Base-by-base conservation (phyloP, 2,329 filamentous ascomycete species). In the Chrysosporium keratinophilum region DNA sequence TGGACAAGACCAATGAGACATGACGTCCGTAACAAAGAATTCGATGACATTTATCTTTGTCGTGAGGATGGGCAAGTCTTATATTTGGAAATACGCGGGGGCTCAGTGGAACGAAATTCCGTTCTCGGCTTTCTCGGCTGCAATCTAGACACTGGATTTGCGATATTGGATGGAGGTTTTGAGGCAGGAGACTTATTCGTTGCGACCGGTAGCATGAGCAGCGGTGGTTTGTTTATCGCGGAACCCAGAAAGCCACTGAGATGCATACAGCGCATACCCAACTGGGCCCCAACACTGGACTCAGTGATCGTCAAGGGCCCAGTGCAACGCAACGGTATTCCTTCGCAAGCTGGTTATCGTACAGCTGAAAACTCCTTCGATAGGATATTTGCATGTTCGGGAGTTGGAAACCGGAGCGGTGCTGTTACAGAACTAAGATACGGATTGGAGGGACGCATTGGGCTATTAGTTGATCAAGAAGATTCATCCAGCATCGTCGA, bases 51-150 rank as follows among this genome's bases (percentile, higher is more conserved):
- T 47, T 95, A 93, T 64, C 73, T 98, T 14, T 87, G 85, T 10
- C 82, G 90, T 52, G 91, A 97, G 69, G 91, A 97, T 64, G 93
- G 93, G 2, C 74, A 83, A 47, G 77, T 96, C 9, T 79, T 83
- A 52, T 87, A 85, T 59, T 69, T 91, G 3, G 83, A 88, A 59
- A 81, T 88, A 55, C 76, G 76, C 33, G 67, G 73, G 47, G 68
- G 69, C 5, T 74, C 78, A 76, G 44, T 73, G 79, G 59, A 66
- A 83, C 51, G 74, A 77, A 50, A 74, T 76, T 40, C 74, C 77
- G 52, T 76, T 78, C 76, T 87, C 54, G 85, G 85, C 6, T 76
- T 77, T 49, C 81, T 87, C 59, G 76, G 79, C 50, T 85, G 85
- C 62, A 87, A 86, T 56, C 84, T 95, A 45, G 85, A 88, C 55